Base-by-base conservation (phyloP, 2,329 filamentous ascomycete species). In the Eutypa lata region DNA sequence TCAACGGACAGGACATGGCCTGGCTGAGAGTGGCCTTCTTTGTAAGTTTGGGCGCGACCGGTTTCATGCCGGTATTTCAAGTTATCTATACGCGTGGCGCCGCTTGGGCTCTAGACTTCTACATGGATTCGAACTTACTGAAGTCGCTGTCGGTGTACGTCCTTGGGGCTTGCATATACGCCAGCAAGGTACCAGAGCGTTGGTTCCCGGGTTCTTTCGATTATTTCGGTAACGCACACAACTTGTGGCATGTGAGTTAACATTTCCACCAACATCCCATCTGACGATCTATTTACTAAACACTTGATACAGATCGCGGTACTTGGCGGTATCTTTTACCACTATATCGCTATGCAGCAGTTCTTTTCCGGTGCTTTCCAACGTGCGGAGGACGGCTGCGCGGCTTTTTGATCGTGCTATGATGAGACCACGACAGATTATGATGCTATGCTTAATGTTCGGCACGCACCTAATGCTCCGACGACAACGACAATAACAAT, bases 301-400 rank as follows among this genome's bases (percentile, higher is more conserved):
- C 96, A 95, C 69, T 84, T 95, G 54, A 96, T 91, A 91, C 91
- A 99, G 71, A 73, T 96, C 33, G 94, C 94, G 7, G 94, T 99
- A 11, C 76, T 99, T 26, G 91, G 92, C 16, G 94, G 94, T 11
- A 99, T 99, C 53, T 72, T 97, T n/a, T 97, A 96, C 70, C 94
- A 99, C 71, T 99, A 97, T 73, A 81, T 82, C 21, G 94, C 94
- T 18, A 97, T 99, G 93, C 90, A 97, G 71, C 83, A 91, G 52
- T 94, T 99, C 71, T 99, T 99, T 66, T 80, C 88, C 4, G 81
- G 80, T 40, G 90, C 90, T 11, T 93, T 93, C 71, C 73, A 78
- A 59, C 81, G 88, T 54, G 88, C 88, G 2, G 68, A 84, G 66
- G 78, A 73, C 46, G 80, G 79, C n/a, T 85, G 82, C 64, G 77